A percentile compares a stretch with the other conserved stretches of the same genome.
These are phyloP conservation scores for Wickerhamiella brachini DNA, from an alignment of 805 yeast genomes.

Conservation along the genomic window DNA sequence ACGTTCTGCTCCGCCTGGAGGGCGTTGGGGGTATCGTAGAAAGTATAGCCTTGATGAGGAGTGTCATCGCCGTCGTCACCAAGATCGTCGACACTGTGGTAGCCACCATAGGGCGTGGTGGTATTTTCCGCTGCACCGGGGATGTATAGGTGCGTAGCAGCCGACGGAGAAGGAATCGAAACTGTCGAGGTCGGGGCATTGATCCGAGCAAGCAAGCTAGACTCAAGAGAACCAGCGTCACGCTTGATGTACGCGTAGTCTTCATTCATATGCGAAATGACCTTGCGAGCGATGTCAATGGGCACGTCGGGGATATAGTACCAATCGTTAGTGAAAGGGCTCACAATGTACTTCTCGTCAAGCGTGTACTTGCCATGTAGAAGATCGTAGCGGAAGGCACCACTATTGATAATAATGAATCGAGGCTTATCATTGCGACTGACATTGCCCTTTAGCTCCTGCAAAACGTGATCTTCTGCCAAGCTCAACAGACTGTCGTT, in stretches of 20 bases:
- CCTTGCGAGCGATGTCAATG: conserved; percentile 36
- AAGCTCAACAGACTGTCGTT: conserved; percentile 45
- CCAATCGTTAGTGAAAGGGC: conserved; percentile 82
- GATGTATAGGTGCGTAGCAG: background rate
- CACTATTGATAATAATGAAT: conserved; percentile 64
- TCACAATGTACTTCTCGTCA: conserved; percentile 68
- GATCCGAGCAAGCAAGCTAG: background rate
- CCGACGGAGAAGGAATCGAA: conserved; percentile 1
- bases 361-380: conserved; percentile 71
- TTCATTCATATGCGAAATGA: conserved; percentile 44
- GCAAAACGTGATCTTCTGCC: conserved; percentile 43
- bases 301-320: conserved; percentile 47
- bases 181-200: background rate
- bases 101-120: conserved; percentile 32
- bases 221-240: background rate
- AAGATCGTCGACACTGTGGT: conserved; percentile 66
- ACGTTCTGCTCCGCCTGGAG: conserved; percentile 35
- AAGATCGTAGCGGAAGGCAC: conserved; percentile 76
- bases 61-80: conserved; percentile 81
- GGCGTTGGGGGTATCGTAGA: conserved; percentile 62
- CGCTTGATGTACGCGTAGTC: conserved; percentile 9
- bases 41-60: conserved; percentile 40
- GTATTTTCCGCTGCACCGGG: background rate
- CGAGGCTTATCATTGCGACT: conserved; percentile 27
- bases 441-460: conserved; percentile 19